A percentile compares a stretch with the other conserved stretches of the same genome.
Evolutionary conservation across 129 eudicot species (phyloP).

Genomic region (Centaurea solstitialis): DNA sequence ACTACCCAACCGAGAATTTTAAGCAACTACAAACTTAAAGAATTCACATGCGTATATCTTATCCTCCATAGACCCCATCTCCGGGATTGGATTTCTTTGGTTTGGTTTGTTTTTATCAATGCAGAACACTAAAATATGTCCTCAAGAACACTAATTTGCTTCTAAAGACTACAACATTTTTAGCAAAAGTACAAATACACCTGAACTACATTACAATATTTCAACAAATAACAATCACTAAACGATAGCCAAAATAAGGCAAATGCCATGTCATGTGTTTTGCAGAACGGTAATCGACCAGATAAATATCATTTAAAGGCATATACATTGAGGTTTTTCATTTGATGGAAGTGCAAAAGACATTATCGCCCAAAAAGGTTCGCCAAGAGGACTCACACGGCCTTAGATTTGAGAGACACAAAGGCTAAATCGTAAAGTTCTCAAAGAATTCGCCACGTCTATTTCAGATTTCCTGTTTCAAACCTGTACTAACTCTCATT

Average conservation of each 20-base stretch:
- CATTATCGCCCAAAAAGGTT: background rate
- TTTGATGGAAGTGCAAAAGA: background rate
- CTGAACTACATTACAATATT: background rate
- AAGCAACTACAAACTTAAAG: background rate
- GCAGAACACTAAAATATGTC: background rate
- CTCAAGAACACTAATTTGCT: background rate
- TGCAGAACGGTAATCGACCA: conserved; percentile 6
- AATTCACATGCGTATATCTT: background rate
- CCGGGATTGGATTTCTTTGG: no score
- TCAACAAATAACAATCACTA: background rate
- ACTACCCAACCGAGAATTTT: background rate
- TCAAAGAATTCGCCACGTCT: background rate
- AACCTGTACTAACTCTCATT: background rate
- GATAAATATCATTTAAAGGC: conserved; percentile 5
- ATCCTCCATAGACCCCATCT: no score
- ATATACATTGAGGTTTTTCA: background rate
- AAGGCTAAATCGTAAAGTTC: background rate
- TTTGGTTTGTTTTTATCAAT: no score
- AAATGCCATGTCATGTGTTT: background rate
- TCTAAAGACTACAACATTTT: background rate
- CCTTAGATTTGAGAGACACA: background rate
- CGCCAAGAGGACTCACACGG: background rate
- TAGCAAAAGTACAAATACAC: background rate
- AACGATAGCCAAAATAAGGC: background rate
- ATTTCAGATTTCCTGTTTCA: background rate